These are phyloP conservation scores for Diaporthe nobilis DNA, from an alignment of 2,329 filamentous ascomycete species.

Conservation along the genomic window DNA sequence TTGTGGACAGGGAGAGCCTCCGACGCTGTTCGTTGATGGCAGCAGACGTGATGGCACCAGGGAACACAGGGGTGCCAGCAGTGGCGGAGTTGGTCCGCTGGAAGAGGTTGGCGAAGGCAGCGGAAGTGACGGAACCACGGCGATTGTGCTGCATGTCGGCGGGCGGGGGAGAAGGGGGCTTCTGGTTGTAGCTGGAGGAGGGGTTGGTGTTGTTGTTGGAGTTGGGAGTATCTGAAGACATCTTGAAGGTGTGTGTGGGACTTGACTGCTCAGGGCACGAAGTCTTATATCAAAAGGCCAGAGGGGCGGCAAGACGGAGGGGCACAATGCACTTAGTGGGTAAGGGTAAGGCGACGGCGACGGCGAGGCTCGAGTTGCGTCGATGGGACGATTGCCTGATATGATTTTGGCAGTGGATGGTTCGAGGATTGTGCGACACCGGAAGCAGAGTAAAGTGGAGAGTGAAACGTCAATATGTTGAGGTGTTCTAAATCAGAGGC, in stretches of 20 bases:
- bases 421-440: conserved; percentile 44
- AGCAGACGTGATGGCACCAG: conserved; percentile 58
- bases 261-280: conserved; percentile 17
- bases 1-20: conserved; percentile 77
- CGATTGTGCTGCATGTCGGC: conserved; percentile 57
- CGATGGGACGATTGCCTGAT: conserved; percentile 40
- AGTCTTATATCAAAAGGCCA: conserved; percentile 32
- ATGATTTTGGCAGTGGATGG: conserved; percentile 41
- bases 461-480: conserved; percentile 43
- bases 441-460: conserved; percentile 42
- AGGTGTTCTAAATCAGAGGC: conserved; percentile 35
- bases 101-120: conserved; percentile 72
- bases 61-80: conserved; percentile 60
- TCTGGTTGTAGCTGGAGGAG: conserved; percentile 48
- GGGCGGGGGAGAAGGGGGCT: conserved; percentile 47
- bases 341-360: conserved; percentile 5
- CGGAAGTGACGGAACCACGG: conserved; percentile 70
- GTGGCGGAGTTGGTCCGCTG: conserved; percentile 66
- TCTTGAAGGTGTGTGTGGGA: conserved; percentile 40
- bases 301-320: not conserved
- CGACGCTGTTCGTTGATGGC: conserved; percentile 72
- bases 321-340: conserved; percentile 23
- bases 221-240: conserved; percentile 51
- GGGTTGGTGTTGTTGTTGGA: conserved; percentile 46
- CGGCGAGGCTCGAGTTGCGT: conserved; percentile 6